These are phyloP conservation scores for Rhytidiadelphus loreus DNA, from an alignment of 225 moss, liverwort and hornwort genomes.

Conservation along the genomic window DNA sequence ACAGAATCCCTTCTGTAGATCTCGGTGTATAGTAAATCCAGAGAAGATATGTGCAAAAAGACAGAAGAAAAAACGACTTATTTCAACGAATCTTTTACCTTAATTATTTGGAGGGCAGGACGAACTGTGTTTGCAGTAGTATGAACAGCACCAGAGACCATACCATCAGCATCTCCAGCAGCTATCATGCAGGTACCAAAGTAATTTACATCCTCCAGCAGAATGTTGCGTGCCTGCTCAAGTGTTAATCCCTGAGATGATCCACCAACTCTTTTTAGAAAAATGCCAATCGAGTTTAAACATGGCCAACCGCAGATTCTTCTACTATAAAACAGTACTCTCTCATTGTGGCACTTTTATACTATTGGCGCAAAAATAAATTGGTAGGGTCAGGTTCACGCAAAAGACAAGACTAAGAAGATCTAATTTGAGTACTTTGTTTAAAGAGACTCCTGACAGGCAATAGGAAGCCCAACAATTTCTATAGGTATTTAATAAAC, in stretches of 20 bases:
- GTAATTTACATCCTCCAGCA: constrained; percentile 74
- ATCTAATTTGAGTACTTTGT: background rate
- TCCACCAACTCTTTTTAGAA: background rate
- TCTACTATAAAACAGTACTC: background rate
- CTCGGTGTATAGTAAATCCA: background rate
- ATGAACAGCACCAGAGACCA: constrained; percentile 91
- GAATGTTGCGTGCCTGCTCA: constrained; percentile 43
- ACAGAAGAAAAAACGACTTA: background rate
- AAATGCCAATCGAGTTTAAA: background rate
- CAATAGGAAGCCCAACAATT: background rate
- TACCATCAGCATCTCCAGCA: constrained; percentile 84
- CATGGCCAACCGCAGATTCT: too few species aligned
- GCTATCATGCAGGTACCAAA: constrained; percentile 95
- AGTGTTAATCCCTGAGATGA: constrained; percentile 52
- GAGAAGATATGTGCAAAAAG: background rate
- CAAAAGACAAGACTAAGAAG: background rate
- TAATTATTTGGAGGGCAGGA: constrained; percentile 88
- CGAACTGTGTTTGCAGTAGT: constrained; percentile 96
- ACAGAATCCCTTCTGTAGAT: background rate
- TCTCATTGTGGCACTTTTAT: background rate
- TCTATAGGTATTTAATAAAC: background rate
- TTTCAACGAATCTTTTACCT: constrained; percentile 22
- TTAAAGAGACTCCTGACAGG: background rate
- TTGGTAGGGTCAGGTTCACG: background rate
- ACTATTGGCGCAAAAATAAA: background rate